Base-by-base conservation (phyloP, 2,329 filamentous ascomycete genomes). In the Rutstroemia sp. region DNA sequence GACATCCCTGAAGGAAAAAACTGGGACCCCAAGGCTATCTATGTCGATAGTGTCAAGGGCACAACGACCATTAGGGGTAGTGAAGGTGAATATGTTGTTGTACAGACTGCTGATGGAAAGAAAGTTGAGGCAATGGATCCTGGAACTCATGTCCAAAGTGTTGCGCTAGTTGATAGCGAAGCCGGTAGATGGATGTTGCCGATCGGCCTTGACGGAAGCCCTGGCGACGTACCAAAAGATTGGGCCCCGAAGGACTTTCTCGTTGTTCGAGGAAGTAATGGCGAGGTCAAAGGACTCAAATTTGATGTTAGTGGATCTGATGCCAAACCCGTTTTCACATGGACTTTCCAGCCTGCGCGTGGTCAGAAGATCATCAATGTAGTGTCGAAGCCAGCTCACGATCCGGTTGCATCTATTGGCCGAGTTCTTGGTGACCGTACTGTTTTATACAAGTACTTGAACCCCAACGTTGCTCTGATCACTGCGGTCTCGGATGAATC, bases 401-500 rank as follows among this genome's bases (percentile, higher is more conserved):
- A 99, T 65, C 90, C 90, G 0, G 85, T 97, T 49, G 92, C 94
- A 3, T 97, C 94, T 0, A 96, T 99, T 64, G 94, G 94, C 9
- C 90, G 90, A 58, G 94, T 97, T 1, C 81, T 99, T 21, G 92
- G 91, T 25, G 88, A 99, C 67, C 83, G 94, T 45, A 86, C 85
- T n/a, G 94, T 99, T 49, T 81, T 92, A 61, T 99, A 99, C 82
- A 99, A 99, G 74, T 97, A 97, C 70, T 75, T 99, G 42, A 96
- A 95, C 73, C 84, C 89, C 0, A 96, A 95, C 72, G 80, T 90
- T 6, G 77, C 91, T 2, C 79, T 97, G 0, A 77, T 96, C 47
- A 88, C 88, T 1, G 79, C 88, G 1, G 74, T 85, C 2, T 79
- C 86, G 37, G 79, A 86, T 21, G 74, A 75, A 10, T 67, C 77